Evolutionary conservation across 352 stramenopile genomes (phyloP), one percentile per base, ranked within the genome.

Genomic region (Globisporangium takayamanum): DNA sequence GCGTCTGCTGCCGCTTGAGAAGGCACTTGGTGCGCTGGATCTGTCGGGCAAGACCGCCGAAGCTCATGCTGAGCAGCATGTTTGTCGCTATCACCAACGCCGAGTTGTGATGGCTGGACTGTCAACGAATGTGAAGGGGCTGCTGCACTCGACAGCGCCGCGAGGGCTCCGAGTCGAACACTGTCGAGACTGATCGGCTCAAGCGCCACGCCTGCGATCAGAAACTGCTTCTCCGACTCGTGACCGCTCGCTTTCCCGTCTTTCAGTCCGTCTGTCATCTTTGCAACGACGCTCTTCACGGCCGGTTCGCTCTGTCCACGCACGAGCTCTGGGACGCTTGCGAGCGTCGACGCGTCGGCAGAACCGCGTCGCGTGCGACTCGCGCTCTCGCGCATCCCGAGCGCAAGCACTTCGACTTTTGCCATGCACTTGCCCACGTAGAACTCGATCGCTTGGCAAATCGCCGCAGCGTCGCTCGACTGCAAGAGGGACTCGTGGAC

Each of bases 371-470:
- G 61, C 11, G 2, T 25, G 25, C 25, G 69, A 61, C n/a, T 20
- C 28, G 11, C 20, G 45, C 14, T 72, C 20, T 81, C 65, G 26
- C 74, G 64, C 12, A 54, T 63, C 30, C 67, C 59, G 2, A 68
- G 54, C 44, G 69, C 67, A 0, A 88, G 71, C 0, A 84, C 66
- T 46, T 92, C 79, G 15, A 89, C 55, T 39, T 92, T 92, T 6
- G 78, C 78, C 74, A 92, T 87, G 59, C 82, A 92, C 26, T 87
- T 87, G 0, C 78, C 74, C 3, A 92, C 80, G 44, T 88, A 88
- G 42, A 92, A 92, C 58, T 92, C 82, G 55, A 92, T 89, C 7
- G 69, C 69, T 25, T 78, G 70, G 59, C 82, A 92, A 8, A 92
- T 76, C 5, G 50, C 49, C 0, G 72, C 60, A 2, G 80, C 76